Base-by-base conservation (phyloP, 371 early-diverging fungal genomes). In the Syncephalastrum sp. region DNA sequence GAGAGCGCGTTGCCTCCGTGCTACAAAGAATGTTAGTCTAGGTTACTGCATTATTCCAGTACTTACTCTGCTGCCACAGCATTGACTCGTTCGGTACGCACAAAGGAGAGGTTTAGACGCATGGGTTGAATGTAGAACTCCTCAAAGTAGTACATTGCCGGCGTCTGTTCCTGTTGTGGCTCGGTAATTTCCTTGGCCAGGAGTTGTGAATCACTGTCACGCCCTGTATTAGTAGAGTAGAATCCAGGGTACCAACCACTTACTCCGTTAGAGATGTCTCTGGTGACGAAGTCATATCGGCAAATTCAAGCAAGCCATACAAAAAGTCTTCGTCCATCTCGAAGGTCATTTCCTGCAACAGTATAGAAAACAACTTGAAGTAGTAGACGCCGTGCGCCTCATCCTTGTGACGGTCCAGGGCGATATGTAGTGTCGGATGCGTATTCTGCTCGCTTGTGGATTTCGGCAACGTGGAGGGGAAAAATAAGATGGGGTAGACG, bases 301-400 rank as follows among this genome's bases (percentile, higher is more conserved):
- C 68, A 64, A 93, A 91, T 55, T 91, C 90, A 21, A 92, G 48
- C 14, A 94, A 59, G 4, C 85, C 84, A 48, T 75, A 77, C 44
- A 95, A 62, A 56, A 95, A 87, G 60, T 89, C 91, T 61, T 92
- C 93, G 58, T 95, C 95, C 45, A 92, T 69, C 53, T 93, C 92
- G 51, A 95, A 70, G 1, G 93, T 89, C 60, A 95, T 73, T 69
- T 95, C 96, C 66, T 95, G 96, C 16, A 92, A 63, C 3, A 95
- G 67, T 6, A 91, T 66, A 0, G 89, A 86, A 42, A 91, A 91
- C 59, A 86, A 82, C 58, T 92, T 86, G 67, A 89, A 89, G 69
- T 90, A 93, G 27, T 86, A 77, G 15, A 94, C 89, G 23, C 93
- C 93, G 50, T 90, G 88, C 61, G 83, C 77, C 15, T 82, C 74